Conservation (phyloP, 306 rosid genomes). For the Lotus japonicus region DNA sequence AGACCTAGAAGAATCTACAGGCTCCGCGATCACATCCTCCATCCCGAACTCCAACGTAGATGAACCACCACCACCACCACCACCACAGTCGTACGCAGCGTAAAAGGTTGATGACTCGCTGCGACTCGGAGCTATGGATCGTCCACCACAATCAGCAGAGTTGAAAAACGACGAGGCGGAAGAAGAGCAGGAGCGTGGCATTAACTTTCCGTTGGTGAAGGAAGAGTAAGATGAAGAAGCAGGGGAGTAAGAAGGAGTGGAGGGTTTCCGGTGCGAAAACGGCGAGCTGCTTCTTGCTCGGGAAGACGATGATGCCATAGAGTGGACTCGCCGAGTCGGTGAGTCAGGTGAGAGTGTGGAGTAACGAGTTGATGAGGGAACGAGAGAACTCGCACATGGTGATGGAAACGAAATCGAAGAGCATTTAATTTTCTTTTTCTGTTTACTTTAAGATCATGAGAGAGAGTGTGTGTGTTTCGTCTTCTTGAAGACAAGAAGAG, state of each 20-base stretch:
- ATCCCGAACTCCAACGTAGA: conserved; percentile 33
- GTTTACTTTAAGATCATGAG: conserved; percentile 13
- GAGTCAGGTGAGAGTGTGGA: conserved; percentile 29
- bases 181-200: conserved; percentile 78
- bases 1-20: conserved; percentile 43
- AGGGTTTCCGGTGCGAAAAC: conserved; percentile 67
- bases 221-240: conserved; percentile 71
- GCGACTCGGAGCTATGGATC: conserved; percentile 65
- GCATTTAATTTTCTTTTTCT: conserved; percentile 24
- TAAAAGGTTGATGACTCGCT: conserved; percentile 47
- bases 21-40: conserved; percentile 57
- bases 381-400: conserved; percentile 69
- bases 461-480: conserved; percentile 50
- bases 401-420: conserved; percentile 44
- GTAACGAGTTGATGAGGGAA: background rate
- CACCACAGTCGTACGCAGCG: conserved; percentile 28
- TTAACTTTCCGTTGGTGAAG: conserved; percentile 42
- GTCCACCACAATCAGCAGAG: conserved; percentile 58
- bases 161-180: conserved; percentile 67
- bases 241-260: conserved; percentile 59
- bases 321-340: conserved; percentile 40
- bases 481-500: conserved; percentile 69
- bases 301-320: conserved; percentile 83
- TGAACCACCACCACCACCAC: conserved; percentile 17
- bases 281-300: conserved; percentile 91